Evolutionary conservation across 345 rosid genomes (phyloP).

Genomic region (Melastoma malabathricum): DNA sequence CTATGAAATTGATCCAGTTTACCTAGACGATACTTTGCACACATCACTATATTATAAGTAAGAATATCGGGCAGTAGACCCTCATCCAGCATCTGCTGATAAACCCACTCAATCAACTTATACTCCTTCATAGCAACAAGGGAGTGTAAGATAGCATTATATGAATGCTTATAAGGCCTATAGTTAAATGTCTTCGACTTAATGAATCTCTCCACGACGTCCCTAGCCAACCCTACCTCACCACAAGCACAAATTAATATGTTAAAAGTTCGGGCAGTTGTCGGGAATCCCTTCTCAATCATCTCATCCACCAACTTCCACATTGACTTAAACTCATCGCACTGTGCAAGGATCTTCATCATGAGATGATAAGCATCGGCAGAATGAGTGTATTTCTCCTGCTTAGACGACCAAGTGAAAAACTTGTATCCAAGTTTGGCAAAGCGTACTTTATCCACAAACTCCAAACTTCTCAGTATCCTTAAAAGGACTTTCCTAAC

Average conservation of each 20-base stretch:
- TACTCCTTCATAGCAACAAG: conserved; percentile 47
- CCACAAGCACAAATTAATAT: conserved; percentile 70
- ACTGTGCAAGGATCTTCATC: conserved; percentile 68
- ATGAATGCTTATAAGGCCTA: conserved; percentile 67
- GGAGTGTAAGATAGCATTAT: conserved; percentile 55
- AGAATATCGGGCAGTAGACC: conserved; percentile 45
- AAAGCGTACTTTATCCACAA: conserved; percentile 37
- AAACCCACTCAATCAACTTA: conserved; percentile 79
- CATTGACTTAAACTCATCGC: conserved; percentile 80
- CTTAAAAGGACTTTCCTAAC: conserved; percentile 71
- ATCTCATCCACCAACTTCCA: conserved; percentile 85
- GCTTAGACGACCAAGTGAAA: conserved; percentile 62
- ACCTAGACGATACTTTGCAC: conserved; percentile 63
- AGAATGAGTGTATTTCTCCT: conserved; percentile 48
- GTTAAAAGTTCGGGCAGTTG: conserved; percentile 74
- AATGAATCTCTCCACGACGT: conserved; percentile 66
- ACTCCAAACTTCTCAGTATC: conserved; percentile 34
- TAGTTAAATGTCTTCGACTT: conserved; percentile 62
- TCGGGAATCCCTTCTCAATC: conserved; percentile 54
- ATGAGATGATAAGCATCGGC: conserved; percentile 52
- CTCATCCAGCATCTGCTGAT: conserved; percentile 58
- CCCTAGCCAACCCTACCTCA: conserved; percentile 57
- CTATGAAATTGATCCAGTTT: conserved; percentile 48
- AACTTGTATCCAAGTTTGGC: conserved; percentile 62
- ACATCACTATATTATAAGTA: conserved; percentile 63